Conservation (phyloP, 2,329 filamentous ascomycete species). For the Colletotrichum brevisporum region DNA sequence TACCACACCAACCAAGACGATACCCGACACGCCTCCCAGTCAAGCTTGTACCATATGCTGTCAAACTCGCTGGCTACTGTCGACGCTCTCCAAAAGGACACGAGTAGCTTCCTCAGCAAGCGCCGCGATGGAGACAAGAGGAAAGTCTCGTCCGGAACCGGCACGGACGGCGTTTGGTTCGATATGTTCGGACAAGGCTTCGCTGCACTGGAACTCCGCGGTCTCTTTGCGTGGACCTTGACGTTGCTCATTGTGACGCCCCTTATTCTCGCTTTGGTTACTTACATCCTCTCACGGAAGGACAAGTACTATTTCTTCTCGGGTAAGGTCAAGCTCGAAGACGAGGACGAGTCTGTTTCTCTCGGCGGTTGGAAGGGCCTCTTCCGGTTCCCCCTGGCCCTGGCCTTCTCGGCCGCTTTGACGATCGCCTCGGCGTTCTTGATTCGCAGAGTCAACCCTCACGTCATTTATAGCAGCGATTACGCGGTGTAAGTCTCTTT, state of each 20-base stretch:
- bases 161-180: slow-evolving; percentile 88
- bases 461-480: slow-evolving; percentile 90
- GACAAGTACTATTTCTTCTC: slow-evolving; percentile 94
- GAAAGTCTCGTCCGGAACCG: slow-evolving; percentile 76
- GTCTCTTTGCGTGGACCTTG: slow-evolving; percentile 90
- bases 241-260: slow-evolving; percentile 86
- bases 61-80: slow-evolving; percentile 85
- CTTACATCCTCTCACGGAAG: slow-evolving; percentile 75
- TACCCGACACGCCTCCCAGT: slow-evolving; percentile 79
- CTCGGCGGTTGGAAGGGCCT: slow-evolving; percentile 86
- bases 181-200: slow-evolving; percentile 88
- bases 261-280: slow-evolving; percentile 77
- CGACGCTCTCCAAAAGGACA: slow-evolving; percentile 77
- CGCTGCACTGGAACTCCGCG: slow-evolving; percentile 83
- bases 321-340: slow-evolving; percentile 67
- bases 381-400: slow-evolving; percentile 84
- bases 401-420: slow-evolving; percentile 76
- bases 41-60: slow-evolving; percentile 93
- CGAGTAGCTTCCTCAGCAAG: slow-evolving; percentile 75
- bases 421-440: slow-evolving; percentile 82
- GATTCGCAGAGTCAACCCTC: slow-evolving; percentile 85
- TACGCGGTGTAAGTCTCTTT: slow-evolving; percentile 75
- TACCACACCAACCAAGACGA: slow-evolving; percentile 97
- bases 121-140: slow-evolving; percentile 68
- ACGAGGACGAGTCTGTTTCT: slow-evolving; percentile 69